phyloP scores from a whole-genome alignment of 169 alveolate genomes.

The Plasmodium malariae region DNA sequence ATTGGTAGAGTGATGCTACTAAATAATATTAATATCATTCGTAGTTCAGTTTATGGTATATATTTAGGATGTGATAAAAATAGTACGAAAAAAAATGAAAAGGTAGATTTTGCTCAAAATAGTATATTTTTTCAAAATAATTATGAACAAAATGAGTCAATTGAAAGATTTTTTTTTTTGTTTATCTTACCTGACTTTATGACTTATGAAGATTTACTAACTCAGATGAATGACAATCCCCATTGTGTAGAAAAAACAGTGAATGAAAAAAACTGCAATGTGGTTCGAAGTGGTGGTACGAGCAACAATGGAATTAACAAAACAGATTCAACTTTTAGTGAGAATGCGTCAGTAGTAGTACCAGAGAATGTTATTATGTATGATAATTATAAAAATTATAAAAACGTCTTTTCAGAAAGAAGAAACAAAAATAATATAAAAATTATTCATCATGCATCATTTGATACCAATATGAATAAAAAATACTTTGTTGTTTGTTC shows the following conservation, averaged over 20 bases:
- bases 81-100: slow-evolving; percentile 34
- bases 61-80: slow-evolving; percentile 73
- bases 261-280: neutral
- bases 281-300: neutral
- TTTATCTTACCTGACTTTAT: slow-evolving; percentile 64
- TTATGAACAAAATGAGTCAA: slow-evolving; percentile 15
- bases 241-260: neutral
- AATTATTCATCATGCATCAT: slow-evolving; percentile 32
- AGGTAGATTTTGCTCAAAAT: slow-evolving; percentile 54
- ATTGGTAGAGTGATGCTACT: slow-evolving; percentile 76
- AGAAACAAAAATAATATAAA: slow-evolving; percentile 22
- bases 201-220: slow-evolving; percentile 41
- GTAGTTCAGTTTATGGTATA: slow-evolving; percentile 66
- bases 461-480: slow-evolving; percentile 37
- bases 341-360: neutral
- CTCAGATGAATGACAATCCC: neutral
- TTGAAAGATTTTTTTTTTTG: slow-evolving; percentile 48
- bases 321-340: neutral
- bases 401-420: slow-evolving; percentile 60
- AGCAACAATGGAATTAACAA: slow-evolving; percentile 41
- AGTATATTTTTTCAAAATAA: slow-evolving; percentile 67
- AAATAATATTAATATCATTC: slow-evolving; percentile 25
- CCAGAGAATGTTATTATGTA: slow-evolving; percentile 55
- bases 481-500: slow-evolving; percentile 79
- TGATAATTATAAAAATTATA: slow-evolving; percentile 74